Percentiles rank a stretch among this genome's conserved stretches.
Conservation (phyloP, 345 rosid genomes). For the Hibiscus syriacus region DNA sequence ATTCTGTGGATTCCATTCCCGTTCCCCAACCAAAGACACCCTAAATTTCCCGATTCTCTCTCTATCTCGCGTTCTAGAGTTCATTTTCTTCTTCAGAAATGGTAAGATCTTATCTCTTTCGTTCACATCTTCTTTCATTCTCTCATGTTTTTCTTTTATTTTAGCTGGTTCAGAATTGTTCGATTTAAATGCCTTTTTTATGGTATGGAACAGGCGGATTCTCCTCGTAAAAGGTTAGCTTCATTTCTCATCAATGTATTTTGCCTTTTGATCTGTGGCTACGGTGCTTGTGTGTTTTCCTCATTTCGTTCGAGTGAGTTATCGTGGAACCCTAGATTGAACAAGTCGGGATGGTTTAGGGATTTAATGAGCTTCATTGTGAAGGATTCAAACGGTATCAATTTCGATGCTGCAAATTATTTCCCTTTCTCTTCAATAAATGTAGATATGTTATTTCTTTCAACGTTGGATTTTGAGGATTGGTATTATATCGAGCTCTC, state of each 20-base stretch:
- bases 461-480: not conserved
- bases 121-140: not conserved
- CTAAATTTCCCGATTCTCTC: not conserved
- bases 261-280: not conserved
- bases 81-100: not conserved
- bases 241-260: not conserved
- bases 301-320: not conserved
- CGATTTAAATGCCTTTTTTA: not conserved
- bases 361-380: not conserved
- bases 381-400: not conserved
- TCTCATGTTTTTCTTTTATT: not conserved
- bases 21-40: too few species aligned
- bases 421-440: not conserved
- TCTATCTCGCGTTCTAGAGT: not conserved
- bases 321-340: not conserved
- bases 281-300: not conserved
- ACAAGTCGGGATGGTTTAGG: not conserved
- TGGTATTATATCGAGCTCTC: not conserved
- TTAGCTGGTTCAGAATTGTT: not conserved
- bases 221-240: constrained; percentile 58
- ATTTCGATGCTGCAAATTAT: not conserved
- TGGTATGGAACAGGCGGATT: constrained; percentile 49
- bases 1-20: too few species aligned
- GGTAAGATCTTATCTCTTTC: not conserved
- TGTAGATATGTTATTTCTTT: not conserved